Evolutionary conservation across 208 protist genomes (phyloP).

Genomic region (Trypanosoma conorhini): DNA sequence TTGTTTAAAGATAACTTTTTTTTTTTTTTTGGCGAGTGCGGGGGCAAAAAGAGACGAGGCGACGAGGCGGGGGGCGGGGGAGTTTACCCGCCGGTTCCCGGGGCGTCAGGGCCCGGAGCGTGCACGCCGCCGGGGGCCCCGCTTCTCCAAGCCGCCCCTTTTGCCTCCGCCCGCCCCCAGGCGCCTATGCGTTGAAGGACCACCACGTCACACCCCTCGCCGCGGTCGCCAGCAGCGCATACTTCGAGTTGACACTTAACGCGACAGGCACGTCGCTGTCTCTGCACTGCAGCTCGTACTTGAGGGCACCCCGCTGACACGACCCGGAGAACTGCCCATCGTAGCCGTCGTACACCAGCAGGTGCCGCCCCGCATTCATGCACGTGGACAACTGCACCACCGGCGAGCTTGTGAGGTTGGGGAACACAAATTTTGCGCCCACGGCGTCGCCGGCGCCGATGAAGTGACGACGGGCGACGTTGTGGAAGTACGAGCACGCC

Average conservation of each 20-base stretch:
- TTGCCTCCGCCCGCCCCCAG: not conserved
- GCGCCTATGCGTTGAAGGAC: conserved; percentile 48
- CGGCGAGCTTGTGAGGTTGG: conserved; percentile 33
- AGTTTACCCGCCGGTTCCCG: too few species aligned
- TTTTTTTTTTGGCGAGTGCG: not conserved
- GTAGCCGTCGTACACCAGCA: conserved; percentile 64
- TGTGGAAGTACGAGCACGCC: conserved; percentile 62
- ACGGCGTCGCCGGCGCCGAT: conserved; percentile 57
- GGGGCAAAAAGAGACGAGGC: too few species aligned
- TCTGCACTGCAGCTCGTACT: conserved; percentile 71
- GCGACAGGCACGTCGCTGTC: conserved; percentile 74
- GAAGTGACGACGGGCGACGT: conserved; percentile 56
- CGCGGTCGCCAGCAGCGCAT: conserved; percentile 58
- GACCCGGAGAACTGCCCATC: not conserved
- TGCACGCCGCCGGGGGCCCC: too few species aligned
- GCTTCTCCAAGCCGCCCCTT: too few species aligned
- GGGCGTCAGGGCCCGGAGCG: too few species aligned
- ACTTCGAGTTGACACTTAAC: conserved; percentile 67
- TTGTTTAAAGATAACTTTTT: conserved; percentile 14
- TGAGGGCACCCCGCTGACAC: conserved; percentile 39
- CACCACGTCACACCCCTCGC: conserved; percentile 84
- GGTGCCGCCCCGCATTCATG: conserved; percentile 62
- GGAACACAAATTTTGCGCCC: conserved; percentile 59
- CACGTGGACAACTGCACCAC: conserved; percentile 64
- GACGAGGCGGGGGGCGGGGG: too few species aligned